Evolutionary conservation across 306 rosid genomes (phyloP), one percentile per base, ranked within the genome.

Genomic region (Arachis hypogaea): DNA sequence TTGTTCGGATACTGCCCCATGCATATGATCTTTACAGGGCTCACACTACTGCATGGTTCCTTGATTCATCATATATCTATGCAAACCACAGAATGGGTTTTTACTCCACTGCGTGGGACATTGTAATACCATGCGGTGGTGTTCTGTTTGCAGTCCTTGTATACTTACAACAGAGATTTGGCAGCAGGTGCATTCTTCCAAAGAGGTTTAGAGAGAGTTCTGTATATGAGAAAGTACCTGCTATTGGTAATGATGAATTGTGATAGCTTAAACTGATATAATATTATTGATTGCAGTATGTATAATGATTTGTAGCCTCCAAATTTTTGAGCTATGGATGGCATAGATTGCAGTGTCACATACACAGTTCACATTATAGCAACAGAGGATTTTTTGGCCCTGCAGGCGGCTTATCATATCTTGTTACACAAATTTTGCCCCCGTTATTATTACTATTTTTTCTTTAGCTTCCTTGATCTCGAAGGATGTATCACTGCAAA

Each of bases 81-180:
- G 98, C 97, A 40, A 86, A 79, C 79, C 97, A 88, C 57, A 85
- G 71, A 52, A 82, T 81, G 82, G 97, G 85, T 74, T 88, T 88
- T 76, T 93, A 85, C 81, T 89, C 97, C 73, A 89, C 98, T 4
- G 85, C 96, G 28, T 91, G 97, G 98, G 91, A 91, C 77, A 88
- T 89, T 59, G 66, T 86, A 81, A 91, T 93, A 69, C 86, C 93
- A 33, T 71, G 73, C 43, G 80, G 76, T 69, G 87, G 88, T 69
- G 67, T 91, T 75, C 50, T 85, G 47, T 88, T 93, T 63, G 90
- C 92, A 59, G 46, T 82, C 47, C 38, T 85, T 11, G n/a, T 91
- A 56, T 93, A 62, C 88, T 46, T 89, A 75, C 97, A 93, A 86
- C 98, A 91, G 84, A 84, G 83, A 70, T 89, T 79, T n/a, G 97